Base-by-base conservation (phyloP, 768 basidiomycete species). In the Leccinellum albellum region DNA sequence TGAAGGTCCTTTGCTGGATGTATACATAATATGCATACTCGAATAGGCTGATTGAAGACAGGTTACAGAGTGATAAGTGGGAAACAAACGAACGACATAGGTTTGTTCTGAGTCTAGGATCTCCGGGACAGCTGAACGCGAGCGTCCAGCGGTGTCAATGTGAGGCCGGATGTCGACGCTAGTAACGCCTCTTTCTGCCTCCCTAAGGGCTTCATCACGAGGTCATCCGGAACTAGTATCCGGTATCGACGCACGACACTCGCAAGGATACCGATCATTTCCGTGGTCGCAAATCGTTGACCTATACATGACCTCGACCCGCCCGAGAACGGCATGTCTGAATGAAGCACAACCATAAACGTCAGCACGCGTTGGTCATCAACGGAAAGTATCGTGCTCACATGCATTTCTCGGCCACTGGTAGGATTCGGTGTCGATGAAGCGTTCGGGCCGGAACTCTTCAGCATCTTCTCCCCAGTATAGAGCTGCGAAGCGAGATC, bases 271-370 rank as follows among this genome's bases (percentile, higher is more conserved):
- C 76, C 75, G 1, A 74, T 59, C 47, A 68, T 73, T 61, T 81
- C 78, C 4, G 76, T 68, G 4, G 76, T 59, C 1, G 81, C 76
- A 50, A 82, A 81, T 4, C 78, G 76, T 55, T 80, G 77, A 0
- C 81, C 82, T 26, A 83, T 76, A 59, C 81, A 82, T 21, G 71
- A 74, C 15, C 81, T 72, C 1, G 74, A 68, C 13, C 82, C 80
- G 0, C 64, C 67, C 6, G 77, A 76, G 63, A 83, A 83, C 0
- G 78, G 74, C 26, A 78, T 29, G 63, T 77, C 78, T 78, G 35
- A n/a, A 8, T 42, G 15, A 21, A 21, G 12, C 10, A 29, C 28
- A 47, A 24, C n/a, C 21, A 31, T 26, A 17, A 14, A 24, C 12
- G 40, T 14, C 35, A 26, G 20, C 20, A 32, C 15, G 15, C 10